Evolutionary conservation across 176 grass and related monocot genomes (phyloP).

Genomic region (Aegilops sharonensis): DNA sequence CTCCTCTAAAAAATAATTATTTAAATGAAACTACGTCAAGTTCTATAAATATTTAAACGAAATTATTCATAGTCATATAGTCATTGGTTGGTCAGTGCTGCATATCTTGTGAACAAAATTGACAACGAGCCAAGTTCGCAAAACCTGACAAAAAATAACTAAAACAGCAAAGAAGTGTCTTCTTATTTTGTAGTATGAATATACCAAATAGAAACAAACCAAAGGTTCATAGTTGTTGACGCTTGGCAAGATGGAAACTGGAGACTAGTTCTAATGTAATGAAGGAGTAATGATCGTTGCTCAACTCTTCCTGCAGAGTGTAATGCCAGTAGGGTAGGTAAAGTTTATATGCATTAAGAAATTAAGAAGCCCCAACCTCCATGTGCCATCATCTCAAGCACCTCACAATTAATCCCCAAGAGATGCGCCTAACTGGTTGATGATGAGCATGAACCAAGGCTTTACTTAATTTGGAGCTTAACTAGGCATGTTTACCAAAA

Average conservation of each 20-base stretch:
- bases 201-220: too few species aligned
- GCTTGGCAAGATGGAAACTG: not conserved
- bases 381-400: constrained; percentile 13
- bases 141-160: not conserved
- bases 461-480: not conserved
- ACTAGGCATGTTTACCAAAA: not conserved
- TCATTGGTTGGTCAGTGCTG: too few species aligned
- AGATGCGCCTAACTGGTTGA: not conserved
- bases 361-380: not conserved
- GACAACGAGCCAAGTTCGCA: not conserved
- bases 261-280: not conserved
- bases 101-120: not conserved
- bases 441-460: not conserved
- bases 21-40: not conserved
- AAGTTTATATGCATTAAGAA: constrained; percentile 8
- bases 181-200: too few species aligned
- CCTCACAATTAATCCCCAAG: not conserved
- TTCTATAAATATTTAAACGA: not conserved
- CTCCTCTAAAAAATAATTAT: not conserved
- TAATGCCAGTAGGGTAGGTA: constrained; percentile 16
- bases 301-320: constrained; percentile 7
- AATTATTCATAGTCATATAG: too few species aligned
- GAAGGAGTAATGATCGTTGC: not conserved
- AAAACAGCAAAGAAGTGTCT: too few species aligned
- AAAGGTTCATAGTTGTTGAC: too few species aligned